phyloP scores from a whole-genome alignment of 2,329 filamentous ascomycete genomes.

The Colletotrichum kahawae region DNA sequence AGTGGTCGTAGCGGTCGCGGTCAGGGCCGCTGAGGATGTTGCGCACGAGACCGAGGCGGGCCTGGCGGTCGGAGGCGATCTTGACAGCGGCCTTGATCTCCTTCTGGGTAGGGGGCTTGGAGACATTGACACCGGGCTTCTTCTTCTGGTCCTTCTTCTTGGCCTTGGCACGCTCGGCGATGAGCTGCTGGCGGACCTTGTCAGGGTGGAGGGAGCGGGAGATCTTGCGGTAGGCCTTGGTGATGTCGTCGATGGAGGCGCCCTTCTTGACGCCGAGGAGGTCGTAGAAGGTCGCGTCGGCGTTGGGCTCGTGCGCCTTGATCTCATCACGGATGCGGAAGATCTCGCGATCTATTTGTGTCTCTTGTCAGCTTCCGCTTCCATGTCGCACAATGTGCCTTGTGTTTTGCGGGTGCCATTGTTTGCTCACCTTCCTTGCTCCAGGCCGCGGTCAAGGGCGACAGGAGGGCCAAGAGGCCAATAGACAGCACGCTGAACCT shows the following conservation, averaged over 20 bases:
- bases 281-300: slow-evolving; percentile 89
- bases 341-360: slow-evolving; percentile 84
- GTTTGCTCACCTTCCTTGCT: slow-evolving; percentile 75
- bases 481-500: slow-evolving; percentile 71
- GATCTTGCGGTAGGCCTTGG: slow-evolving; percentile 91
- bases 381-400: background rate
- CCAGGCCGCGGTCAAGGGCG: slow-evolving; percentile 76
- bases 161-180: slow-evolving; percentile 68
- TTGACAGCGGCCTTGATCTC: slow-evolving; percentile 83
- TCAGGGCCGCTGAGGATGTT: slow-evolving; percentile 83
- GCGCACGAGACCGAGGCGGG: slow-evolving; percentile 82
- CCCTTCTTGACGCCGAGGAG: slow-evolving; percentile 79
- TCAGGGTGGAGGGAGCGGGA: slow-evolving; percentile 87
- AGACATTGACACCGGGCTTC: slow-evolving; percentile 67
- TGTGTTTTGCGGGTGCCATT: background rate
- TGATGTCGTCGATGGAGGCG: slow-evolving; percentile 86
- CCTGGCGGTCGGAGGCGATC: slow-evolving; percentile 81
- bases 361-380: background rate
- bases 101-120: slow-evolving; percentile 73
- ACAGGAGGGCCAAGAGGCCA: slow-evolving; percentile 71
- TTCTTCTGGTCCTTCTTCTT: slow-evolving; percentile 54
- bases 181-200: slow-evolving; percentile 88
- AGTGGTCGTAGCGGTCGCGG: slow-evolving; percentile 92
- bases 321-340: slow-evolving; percentile 94
- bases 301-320: slow-evolving; percentile 69